A percentile compares a stretch with the other conserved stretches of the same genome.
These are phyloP conservation scores for Suillus hirtellus DNA, from an alignment of 768 basidiomycete genomes.

Conservation along the genomic window DNA sequence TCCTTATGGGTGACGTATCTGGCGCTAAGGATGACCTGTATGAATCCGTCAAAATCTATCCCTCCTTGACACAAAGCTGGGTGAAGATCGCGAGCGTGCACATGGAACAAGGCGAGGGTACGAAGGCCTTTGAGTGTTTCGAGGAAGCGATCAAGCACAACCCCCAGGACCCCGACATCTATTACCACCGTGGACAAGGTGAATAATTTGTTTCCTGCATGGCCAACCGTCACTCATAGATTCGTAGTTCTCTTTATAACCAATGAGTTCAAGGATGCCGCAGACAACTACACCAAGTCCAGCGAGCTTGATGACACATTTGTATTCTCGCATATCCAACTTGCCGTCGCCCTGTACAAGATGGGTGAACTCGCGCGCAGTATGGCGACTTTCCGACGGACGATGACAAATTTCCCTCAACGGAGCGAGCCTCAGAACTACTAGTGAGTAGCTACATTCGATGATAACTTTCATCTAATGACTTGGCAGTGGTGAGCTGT, in stretches of 20 bases:
- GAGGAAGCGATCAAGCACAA: slow-evolving; percentile 85
- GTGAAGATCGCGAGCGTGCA: slow-evolving; percentile 97
- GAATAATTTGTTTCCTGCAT: slow-evolving; percentile 6
- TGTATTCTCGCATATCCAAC: slow-evolving; percentile 96
- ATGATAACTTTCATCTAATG: background rate
- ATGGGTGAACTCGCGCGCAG: slow-evolving; percentile 70
- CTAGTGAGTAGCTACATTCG: slow-evolving; percentile 59
- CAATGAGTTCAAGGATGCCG: slow-evolving; percentile 82
- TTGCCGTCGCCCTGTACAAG: slow-evolving; percentile 98
- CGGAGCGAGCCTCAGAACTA: slow-evolving; percentile 92
- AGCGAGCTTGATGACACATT: slow-evolving; percentile 84
- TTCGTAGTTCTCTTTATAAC: slow-evolving; percentile 87
- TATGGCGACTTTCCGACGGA: slow-evolving; percentile 88
- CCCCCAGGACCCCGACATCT: slow-evolving; percentile 88
- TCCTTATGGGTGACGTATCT: slow-evolving; percentile 81
- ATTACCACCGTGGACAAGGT: slow-evolving; percentile 99
- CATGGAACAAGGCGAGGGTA: slow-evolving; percentile 90
- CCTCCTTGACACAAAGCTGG: slow-evolving; percentile 78
- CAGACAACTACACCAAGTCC: slow-evolving; percentile 89
- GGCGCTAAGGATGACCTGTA: slow-evolving; percentile 85
- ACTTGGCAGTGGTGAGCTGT: slow-evolving; percentile 76
- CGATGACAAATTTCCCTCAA: slow-evolving; percentile 82
- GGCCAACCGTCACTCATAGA: background rate
- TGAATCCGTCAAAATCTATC: slow-evolving; percentile 68
- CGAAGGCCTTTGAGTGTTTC: slow-evolving; percentile 86